Conservation (phyloP, 768 basidiomycete genomes). For the Cystobasidiopsis lactophilus region DNA sequence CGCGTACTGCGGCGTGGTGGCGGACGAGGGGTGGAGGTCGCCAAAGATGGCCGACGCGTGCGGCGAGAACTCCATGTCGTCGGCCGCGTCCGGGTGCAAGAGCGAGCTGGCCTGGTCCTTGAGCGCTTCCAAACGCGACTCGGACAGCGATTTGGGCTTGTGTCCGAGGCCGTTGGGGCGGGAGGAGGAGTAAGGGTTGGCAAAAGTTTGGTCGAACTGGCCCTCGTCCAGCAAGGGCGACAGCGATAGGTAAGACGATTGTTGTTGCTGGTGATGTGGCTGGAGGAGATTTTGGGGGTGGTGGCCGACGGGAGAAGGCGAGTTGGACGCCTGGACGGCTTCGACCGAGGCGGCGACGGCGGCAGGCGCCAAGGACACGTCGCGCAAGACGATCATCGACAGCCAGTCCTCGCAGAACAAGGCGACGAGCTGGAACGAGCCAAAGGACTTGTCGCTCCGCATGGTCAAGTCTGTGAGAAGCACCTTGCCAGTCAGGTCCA, state of each 20-base stretch:
- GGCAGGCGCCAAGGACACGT: not conserved
- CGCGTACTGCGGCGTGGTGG: not conserved
- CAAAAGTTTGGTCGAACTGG: too few species aligned
- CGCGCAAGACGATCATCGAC: constrained; percentile 1
- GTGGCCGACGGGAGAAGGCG: not conserved
- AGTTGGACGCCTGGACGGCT: not conserved
- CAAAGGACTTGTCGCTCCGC: constrained; percentile 1
- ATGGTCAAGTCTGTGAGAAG: constrained; percentile 5
- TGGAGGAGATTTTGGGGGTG: too few species aligned
- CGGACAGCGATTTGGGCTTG: not conserved
- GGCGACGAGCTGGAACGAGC: constrained; percentile 8
- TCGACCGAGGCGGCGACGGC: constrained; percentile 2
- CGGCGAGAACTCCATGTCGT: not conserved
- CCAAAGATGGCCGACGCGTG: not conserved
- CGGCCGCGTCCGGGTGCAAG: not conserved
- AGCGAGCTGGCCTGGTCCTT: not conserved
- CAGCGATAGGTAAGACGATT: not conserved
- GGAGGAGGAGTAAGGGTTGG: not conserved
- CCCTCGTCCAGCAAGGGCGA: not conserved
- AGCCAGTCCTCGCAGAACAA: constrained; percentile 10
- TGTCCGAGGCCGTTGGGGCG: not conserved
- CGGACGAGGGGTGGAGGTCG: not conserved
- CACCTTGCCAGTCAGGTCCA: constrained; percentile 2
- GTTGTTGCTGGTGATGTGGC: not conserved
- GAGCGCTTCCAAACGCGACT: too few species aligned